phyloP scores from a whole-genome alignment of 768 basidiomycete species.

The Roridomyces roridus region DNA sequence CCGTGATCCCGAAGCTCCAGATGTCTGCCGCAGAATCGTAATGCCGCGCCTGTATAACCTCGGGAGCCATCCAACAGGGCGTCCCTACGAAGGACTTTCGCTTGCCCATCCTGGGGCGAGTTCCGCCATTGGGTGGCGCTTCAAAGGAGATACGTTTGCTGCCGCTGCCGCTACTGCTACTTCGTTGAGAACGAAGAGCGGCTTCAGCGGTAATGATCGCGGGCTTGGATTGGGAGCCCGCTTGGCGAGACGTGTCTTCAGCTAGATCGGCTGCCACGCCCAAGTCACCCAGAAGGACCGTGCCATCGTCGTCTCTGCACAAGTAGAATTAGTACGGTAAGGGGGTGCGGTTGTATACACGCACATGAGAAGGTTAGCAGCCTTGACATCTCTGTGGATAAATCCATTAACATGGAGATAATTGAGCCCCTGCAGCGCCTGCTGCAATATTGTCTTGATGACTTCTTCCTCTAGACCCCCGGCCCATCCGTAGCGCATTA shows the following conservation, averaged over 20 bases:
- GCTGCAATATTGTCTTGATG: slow-evolving; percentile 81
- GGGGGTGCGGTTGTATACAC: too few relatives aligned
- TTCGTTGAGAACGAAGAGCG: slow-evolving; percentile 35
- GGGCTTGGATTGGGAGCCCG: slow-evolving; percentile 34
- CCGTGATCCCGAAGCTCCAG: slow-evolving; percentile 97
- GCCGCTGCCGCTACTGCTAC: slow-evolving; percentile 20
- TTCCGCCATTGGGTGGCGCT: slow-evolving; percentile 24
- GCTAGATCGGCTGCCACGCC: slow-evolving; percentile 88
- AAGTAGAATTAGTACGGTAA: neutral
- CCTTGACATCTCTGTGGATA: slow-evolving; percentile 94
- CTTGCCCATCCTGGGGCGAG: slow-evolving; percentile 66
- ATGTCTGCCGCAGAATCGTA: slow-evolving; percentile 93
- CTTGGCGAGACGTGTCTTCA: slow-evolving; percentile 58
- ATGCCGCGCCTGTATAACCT: slow-evolving; percentile 82
- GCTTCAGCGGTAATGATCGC: slow-evolving; percentile 36
- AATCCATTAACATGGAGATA: slow-evolving; percentile 91
- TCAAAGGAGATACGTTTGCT: slow-evolving; percentile 44
- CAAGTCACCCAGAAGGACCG: slow-evolving; percentile 89
- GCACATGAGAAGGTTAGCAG: slow-evolving; percentile 84
- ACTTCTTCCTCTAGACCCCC: slow-evolving; percentile 95
- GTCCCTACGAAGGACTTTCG: slow-evolving; percentile 94
- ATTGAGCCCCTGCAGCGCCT: slow-evolving; percentile 87
- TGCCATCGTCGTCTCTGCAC: slow-evolving; percentile 62
- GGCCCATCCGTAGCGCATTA: slow-evolving; percentile 84
- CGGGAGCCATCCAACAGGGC: slow-evolving; percentile 98